Base-by-base conservation (phyloP, 1,284 basidiomycete genomes). In the Chiua sp. region DNA sequence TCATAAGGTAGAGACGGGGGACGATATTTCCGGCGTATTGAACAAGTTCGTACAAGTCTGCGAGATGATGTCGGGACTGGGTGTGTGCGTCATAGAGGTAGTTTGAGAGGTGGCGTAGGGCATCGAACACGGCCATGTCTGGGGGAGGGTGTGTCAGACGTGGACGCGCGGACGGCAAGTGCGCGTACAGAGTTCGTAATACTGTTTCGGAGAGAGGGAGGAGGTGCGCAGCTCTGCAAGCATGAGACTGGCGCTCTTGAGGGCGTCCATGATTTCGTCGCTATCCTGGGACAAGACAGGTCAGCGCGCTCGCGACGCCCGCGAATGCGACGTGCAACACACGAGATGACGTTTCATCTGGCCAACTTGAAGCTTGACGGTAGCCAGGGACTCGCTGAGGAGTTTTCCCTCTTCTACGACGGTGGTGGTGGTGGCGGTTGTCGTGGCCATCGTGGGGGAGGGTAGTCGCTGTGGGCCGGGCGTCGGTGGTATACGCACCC, bases 111-210 rank as follows among this genome's bases (percentile, higher is more conserved):
- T 97, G 90, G 68, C 96, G 85, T 52, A 98, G 83, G 51, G 93
- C 93, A 75, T 98, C 96, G 76, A 98, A 98, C 51, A 98, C 94
- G 63, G 94, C 92, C 93, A 98, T 98, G 79, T 98, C 94, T 95
- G 63, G 47, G 16, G 60, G 20, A 11, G 3, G 1, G 32, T 28
- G 48, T 12, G 47, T 60, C 26, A 67, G 57, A 42, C 3, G 47
- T 44, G 47, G 23, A 57, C 47, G 33, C 2, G 22, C 20, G 16
- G 4, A 5, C 18, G 16, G 37, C 10, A 16, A 8, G 32, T 47
- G n/a, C 28, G 81, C 91, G 66, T 65, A 94, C 94, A 98, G 37
- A 98, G 87, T 80, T 98, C 96, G 75, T 98, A 98, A 78, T 98
- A 98, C 73, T 97, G 94, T 73, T 98, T 98, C 11, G 94, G 96